Evolutionary conservation across 2,329 filamentous ascomycete species (phyloP).

Genomic region (Septoria petroselini): DNA sequence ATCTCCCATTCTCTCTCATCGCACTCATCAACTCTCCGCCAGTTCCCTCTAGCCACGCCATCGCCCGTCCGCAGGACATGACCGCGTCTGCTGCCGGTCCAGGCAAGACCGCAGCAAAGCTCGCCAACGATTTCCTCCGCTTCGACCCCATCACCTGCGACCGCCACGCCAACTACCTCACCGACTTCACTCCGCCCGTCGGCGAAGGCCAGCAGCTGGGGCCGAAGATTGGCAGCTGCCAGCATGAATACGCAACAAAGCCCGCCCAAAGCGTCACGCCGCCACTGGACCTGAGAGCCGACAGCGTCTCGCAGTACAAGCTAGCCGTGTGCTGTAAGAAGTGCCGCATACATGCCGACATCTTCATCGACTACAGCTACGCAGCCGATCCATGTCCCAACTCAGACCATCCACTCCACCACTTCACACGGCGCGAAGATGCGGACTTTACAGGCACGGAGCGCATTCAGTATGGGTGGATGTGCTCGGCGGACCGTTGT

Average conservation of each 20-base stretch:
- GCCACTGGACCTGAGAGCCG: constrained; percentile 41
- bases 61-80: constrained; percentile 17
- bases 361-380: constrained; percentile 51
- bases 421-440: constrained; percentile 44
- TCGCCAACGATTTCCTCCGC: constrained; percentile 51
- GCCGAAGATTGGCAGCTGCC: constrained; percentile 50
- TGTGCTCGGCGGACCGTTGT: constrained; percentile 59
- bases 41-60: background rate
- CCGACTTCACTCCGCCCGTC: constrained; percentile 56
- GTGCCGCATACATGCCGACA: constrained; percentile 61
- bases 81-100: constrained; percentile 24
- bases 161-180: constrained; percentile 46
- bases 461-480: constrained; percentile 49
- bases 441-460: constrained; percentile 17
- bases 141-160: constrained; percentile 52
- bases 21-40: background rate
- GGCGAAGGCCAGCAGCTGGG: constrained; percentile 38
- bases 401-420: constrained; percentile 57
- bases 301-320: constrained; percentile 49
- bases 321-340: constrained; percentile 59
- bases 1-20: background rate
- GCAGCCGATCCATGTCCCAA: constrained; percentile 48
- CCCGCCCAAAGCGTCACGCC: constrained; percentile 52
- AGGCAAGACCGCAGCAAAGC: constrained; percentile 51
- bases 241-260: constrained; percentile 60